Evolutionary conservation across 164 flowering plant genomes (phyloP).

Genomic region (Paratinospora sagittata): DNA sequence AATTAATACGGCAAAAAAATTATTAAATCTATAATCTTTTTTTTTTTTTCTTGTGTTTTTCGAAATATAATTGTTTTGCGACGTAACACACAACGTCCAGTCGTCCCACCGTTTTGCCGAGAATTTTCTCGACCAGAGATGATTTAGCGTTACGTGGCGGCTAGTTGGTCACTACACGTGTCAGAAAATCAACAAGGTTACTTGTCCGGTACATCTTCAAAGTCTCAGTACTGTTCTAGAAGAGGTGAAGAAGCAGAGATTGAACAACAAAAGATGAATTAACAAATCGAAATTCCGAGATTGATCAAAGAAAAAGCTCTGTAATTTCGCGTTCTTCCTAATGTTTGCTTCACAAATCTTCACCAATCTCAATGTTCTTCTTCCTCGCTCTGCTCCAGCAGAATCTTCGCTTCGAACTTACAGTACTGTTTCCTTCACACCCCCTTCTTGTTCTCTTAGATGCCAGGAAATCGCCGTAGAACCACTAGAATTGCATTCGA

Average conservation of each 20-base stretch:
- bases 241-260: too few species aligned
- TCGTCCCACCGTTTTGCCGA: too few species aligned
- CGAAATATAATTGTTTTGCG: too few species aligned
- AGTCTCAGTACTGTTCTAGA: too few species aligned
- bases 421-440: neutral
- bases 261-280: too few species aligned
- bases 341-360: conserved; percentile 15
- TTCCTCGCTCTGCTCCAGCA: conserved; percentile 3
- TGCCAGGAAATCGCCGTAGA: conserved; percentile 12
- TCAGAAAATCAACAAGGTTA: neutral
- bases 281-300: neutral
- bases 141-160: too few species aligned
- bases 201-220: too few species aligned
- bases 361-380: conserved; percentile 6
- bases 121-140: too few species aligned
- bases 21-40: too few species aligned
- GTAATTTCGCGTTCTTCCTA: neutral
- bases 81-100: too few species aligned
- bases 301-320: neutral
- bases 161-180: neutral
- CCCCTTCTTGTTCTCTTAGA: conserved; percentile 8
- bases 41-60: too few species aligned
- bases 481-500: conserved; percentile 7
- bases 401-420: conserved; percentile 1
- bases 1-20: too few species aligned